Percentiles rank a stretch among this genome's conserved stretches.
Evolutionary conservation across 139 green algal genomes (phyloP).

Genomic region (Asterochloris sp.): DNA sequence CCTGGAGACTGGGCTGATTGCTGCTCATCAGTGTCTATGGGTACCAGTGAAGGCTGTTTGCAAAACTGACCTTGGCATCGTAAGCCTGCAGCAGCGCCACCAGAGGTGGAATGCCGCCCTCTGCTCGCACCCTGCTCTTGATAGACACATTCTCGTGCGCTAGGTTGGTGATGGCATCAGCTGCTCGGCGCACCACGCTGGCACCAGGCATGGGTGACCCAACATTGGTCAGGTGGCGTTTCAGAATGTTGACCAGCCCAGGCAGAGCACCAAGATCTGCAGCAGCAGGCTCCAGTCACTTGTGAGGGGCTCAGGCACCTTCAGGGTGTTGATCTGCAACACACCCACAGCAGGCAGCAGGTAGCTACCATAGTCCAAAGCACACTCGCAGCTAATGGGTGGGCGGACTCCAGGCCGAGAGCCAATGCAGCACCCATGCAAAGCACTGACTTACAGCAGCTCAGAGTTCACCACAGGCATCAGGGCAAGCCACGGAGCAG

Average conservation of each 20-base stretch:
- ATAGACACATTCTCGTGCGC: constrained; percentile 94
- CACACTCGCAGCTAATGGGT: no score
- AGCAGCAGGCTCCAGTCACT: not conserved
- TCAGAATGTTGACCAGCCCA: constrained; percentile 25
- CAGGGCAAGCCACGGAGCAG: no score
- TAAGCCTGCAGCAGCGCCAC: constrained; percentile 79
- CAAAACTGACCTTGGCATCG: constrained; percentile 71
- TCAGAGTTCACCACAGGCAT: no score
- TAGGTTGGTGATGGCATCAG: constrained; percentile 95
- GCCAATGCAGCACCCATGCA: no score
- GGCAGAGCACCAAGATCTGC: constrained; percentile 28
- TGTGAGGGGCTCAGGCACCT: not conserved
- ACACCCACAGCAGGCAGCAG: no score
- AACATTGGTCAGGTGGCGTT: constrained; percentile 23
- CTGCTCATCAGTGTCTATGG: no score
- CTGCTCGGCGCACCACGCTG: constrained; percentile 70
- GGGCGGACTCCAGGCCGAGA: no score
- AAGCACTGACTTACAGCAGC: no score
- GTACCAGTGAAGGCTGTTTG: not conserved
- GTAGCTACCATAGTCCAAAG: no score
- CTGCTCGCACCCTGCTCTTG: constrained; percentile 81
- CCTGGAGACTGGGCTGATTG: no score
- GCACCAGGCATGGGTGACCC: constrained; percentile 22
- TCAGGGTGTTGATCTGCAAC: no score
- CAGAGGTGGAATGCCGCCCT: constrained; percentile 91